A percentile compares a stretch with the other conserved stretches of the same genome.
Evolutionary conservation across 306 rosid species (phyloP).

Genomic region (Lupinus albus): DNA sequence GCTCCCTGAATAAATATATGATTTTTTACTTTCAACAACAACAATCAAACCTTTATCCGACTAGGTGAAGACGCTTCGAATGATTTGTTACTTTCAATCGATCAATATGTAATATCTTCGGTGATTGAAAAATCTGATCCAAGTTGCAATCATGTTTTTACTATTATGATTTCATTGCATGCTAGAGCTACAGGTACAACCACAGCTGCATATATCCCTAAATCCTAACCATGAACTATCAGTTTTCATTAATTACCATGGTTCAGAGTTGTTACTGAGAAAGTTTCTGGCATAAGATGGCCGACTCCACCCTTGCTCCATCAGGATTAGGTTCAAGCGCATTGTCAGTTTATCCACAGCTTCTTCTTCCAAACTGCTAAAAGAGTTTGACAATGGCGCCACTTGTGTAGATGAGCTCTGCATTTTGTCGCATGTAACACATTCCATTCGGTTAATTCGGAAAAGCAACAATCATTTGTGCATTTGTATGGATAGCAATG

Average conservation of each 20-base stretch:
- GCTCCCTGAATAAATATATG: slow-evolving; percentile 3
- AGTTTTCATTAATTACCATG: slow-evolving; percentile 59
- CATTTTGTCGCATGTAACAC: slow-evolving; percentile 18
- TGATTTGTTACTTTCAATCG: slow-evolving; percentile 10
- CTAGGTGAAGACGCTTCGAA: no score
- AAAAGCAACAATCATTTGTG: slow-evolving; percentile 6
- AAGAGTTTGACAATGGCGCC: slow-evolving; percentile 36
- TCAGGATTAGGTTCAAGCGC: slow-evolving; percentile 67
- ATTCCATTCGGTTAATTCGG: slow-evolving; percentile 20
- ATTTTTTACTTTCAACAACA: slow-evolving; percentile 9
- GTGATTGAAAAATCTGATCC: not conserved
- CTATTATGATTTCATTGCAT: slow-evolving; percentile 14
- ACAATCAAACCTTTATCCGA: no score
- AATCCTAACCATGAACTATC: not conserved
- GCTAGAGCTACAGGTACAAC: slow-evolving; percentile 11
- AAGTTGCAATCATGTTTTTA: slow-evolving; percentile 6
- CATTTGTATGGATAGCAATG: slow-evolving; percentile 11
- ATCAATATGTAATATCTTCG: slow-evolving; percentile 16
- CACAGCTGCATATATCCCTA: slow-evolving; percentile 16
- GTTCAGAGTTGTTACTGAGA: slow-evolving; percentile 72
- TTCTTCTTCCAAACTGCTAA: slow-evolving; percentile 59
- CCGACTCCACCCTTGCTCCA: slow-evolving; percentile 82
- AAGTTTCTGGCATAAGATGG: slow-evolving; percentile 57
- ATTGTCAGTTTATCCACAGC: slow-evolving; percentile 67
- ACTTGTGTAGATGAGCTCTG: slow-evolving; percentile 53